Evolutionary conservation across 139 green algal species (phyloP), one percentile per base, ranked within the genome.

Genomic region (Nannochloris sp.): DNA sequence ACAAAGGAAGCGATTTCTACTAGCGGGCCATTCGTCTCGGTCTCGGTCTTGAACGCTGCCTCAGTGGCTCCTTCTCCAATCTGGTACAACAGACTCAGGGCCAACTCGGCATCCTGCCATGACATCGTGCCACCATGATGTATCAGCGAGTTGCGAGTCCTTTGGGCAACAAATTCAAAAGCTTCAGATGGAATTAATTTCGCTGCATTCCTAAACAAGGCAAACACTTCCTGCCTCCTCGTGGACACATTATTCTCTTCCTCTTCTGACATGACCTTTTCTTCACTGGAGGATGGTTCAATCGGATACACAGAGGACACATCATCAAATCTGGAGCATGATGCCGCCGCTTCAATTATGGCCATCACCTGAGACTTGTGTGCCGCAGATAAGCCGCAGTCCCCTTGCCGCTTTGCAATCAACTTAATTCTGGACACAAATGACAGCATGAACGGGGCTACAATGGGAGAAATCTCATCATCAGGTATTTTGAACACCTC

Each of bases 21-120:
- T 44, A 95, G 71, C 1, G 23, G 56, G 1, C 87, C 89, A 55
- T 23, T 55, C 3, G 25, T 20, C n/a, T 30, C 20, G 13, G 46
- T 74, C 36, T 75, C 76, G 0, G 81, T 60, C 37, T 87, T 83
- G 4, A 87, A 40, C 1, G 78, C 62, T 9, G 85, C 82, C 10
- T 92, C 88, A 3, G 85, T 70, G 3, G 82, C 82, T 2, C 67
- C 82, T 72, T 95, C 89, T 3, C 89, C 89, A 37, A 95, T 67
- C 72, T 94, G 81, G 61, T 90, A 94, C 46, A 95, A 56, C 69
- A 94, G 53, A 17, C 55, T 80, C 9, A 94, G 61, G 2, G 82
- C 79, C 5, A 92, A 25, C 71, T 95, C 85, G 1, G 82, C 78
- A 29, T 92, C 82, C 68, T 92, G 79, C 53, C 71, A 82, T n/a